Base-by-base conservation (phyloP, 495 filamentous ascomycete species). In the Tuber brumale region DNA sequence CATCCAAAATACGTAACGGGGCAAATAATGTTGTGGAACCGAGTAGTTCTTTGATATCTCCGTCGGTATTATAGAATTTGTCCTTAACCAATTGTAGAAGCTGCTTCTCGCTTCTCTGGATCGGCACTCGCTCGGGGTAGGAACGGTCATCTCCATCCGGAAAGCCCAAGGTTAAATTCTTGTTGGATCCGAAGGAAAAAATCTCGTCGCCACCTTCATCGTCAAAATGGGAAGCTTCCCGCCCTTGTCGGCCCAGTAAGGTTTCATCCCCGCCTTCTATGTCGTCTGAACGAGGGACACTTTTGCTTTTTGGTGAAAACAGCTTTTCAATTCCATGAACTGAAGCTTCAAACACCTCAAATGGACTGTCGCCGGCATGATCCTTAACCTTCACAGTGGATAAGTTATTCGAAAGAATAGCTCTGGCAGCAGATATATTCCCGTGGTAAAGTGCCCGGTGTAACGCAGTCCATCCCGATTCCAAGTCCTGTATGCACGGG, bases 401-500 rank as follows among this genome's bases (percentile, higher is more conserved):
- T 69, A 90, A 86, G 79, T 94, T 91, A 61, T 86, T 87, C 44
- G 87, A 86, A 76, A 99, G 88, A 69, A 98, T 89, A 19, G 90
- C 87, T 70, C 92, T 88, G 1, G 96, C 94, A 76, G 97, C 90
- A 19, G 93, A 91, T 71, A 94, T 90, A 82, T 97, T 98, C 31
- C 96, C 96, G 80, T 92, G 91, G 81, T 98, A 99, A 71, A 99
- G 86, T 16, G 96, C 93, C 79, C 95, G 89, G 81, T 99, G 95
- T 69, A 99, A 86, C 31, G 94, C 90, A 72, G 96, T 98, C 95
- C 95, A 99, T 35, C 95, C 96, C 84, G 91, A 97, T 83, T 99
- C 95, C 61, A 87, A 86, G 83, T 99, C 95, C 77, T 96, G 93
- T 23, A 87, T 84, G 79, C 96, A 93, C 19, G 98, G 87, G 85